Evolutionary conservation across 768 basidiomycete species (phyloP), one percentile per base, ranked within the genome.

Genomic region (Phanerochaete carnosa): DNA sequence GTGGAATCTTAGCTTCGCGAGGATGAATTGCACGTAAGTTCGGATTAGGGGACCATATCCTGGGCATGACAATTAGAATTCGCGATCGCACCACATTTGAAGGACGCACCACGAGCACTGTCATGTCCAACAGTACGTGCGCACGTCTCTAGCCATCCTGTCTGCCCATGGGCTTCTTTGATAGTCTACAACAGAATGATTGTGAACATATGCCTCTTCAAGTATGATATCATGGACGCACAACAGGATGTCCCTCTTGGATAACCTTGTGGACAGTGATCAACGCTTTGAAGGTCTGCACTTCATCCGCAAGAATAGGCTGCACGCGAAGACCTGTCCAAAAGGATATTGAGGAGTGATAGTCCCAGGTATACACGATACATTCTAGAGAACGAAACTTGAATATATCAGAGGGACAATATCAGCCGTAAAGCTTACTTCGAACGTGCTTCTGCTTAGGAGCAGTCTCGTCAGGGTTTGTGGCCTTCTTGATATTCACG

Each of bases 391-490:
- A 6, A 39, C 53, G 35, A 63, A n/a, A 37, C n/a, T n/a, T 33
- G 45, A 43, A 50, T 13, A 22, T 46, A 23, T 32, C 35, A 28
- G n/a, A 13, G 16, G n/a, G 16, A 60, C 60, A 35, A 46, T 55
- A 26, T 58, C 28, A 51, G 45, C 0, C 35, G 28, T 26, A 22
- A 33, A n/a, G 81, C 89, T 73, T 76, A 98, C 96, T 98, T 73
- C 97, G 86, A 68, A 99, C 97, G 72, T 99, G 97, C 72, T 99
- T 99, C 83, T 98, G 95, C 75, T 99, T 99, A 8, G 97, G 97
- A 4, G 97, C 96, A 29, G 87, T 85, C 78, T 98, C 97, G 54
- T 99, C 97, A 45, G 94, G 79, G 70, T 85, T 94, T 6, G 95
- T 98, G 3, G 97, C 97, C 73, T 99, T 99, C 83, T 99, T 99